Base-by-base conservation (phyloP, 805 yeast species). In the Nakazawaea holstii region DNA sequence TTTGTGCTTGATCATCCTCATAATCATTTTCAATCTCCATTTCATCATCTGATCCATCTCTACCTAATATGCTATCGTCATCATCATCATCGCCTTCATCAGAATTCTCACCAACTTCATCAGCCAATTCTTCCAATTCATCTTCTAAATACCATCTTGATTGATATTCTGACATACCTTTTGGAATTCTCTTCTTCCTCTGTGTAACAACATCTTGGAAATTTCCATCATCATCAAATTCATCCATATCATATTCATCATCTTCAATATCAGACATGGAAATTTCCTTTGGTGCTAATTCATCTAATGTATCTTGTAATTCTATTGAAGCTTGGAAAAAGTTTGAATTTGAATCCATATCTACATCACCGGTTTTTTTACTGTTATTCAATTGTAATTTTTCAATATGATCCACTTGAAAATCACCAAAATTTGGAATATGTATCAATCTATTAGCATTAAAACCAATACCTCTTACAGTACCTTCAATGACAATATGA, bases 371-470 rank as follows among this genome's bases (percentile, higher is more conserved):
- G 24, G 43, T 35, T 13, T 38, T 46, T 8, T 45, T 43, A 38
- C 36, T 44, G 38, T 48, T 50, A 40, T 49, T 55, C 17, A 58
- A 53, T 13, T 55, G 53, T 2, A 79, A 38, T 54, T 69, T 79
- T 56, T 84, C 90, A 47, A 94, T 78, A 42, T 68, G 74, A 41
- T 77, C 82, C 20, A 94, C 64, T 63, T 84, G 89, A 68, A 80
- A 90, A 64, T 94, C 98, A 14, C 99, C 99, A 51, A 75, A 72
- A 1, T 91, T 96, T 4, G 96, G 96, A 30, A 95, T 69, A 60
- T 92, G 96, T 35, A 95, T 79, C 46, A 88, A 66, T 57, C 90
- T 75, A 61, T 91, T 80, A 2, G 86, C 78, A 54, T 81, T 78
- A 65, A 94, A 82, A 0, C 96, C 96, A 41, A 74, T 67, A 47